Evolutionary conservation across 768 basidiomycete genomes (phyloP), one percentile per base, ranked within the genome.

Genomic region (Lentinula detonsa): DNA sequence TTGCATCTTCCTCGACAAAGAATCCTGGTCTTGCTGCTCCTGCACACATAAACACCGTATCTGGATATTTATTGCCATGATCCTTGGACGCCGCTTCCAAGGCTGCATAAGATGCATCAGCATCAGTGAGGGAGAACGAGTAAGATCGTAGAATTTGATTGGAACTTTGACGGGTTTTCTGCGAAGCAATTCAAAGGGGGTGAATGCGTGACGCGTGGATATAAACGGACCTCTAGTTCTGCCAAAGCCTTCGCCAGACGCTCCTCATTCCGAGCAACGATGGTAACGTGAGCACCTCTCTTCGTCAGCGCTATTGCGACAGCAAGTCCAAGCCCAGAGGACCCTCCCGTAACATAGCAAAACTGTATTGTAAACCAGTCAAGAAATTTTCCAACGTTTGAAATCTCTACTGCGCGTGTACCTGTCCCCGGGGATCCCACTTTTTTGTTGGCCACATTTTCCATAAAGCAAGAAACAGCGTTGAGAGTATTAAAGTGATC

Each of bases 341-440:
- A 89, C 2, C 91, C 93, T 3, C 94, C 94, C 0, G 93, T 93
- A 16, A 96, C 77, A 69, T 93, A 92, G 72, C 86, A 85, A 65
- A 94, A 91, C 94, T 95, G 43, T 33, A 23, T 5, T 46, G 64
- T 9, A 57, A 15, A 48, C 57, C 35, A 23, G 33, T 18, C 33
- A 34, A 16, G 33, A 50, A 23, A 50, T 50, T 28, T 13, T 5
- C 7, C 5, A 13, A 39, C 13, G 18, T 40, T 9, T 49, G 8
- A 16, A 43, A 28, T 50, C 33, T 15, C 9, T 33, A 45, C 23
- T 35, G 8, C n/a, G 68, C 69, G 35, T 28, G 28, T 60, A 75
- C 83, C 73, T 78, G 74, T 13, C 78, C 79, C 40, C 73, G 74
- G 11, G 81, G 81, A 63, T 84, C 76, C 81, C 82, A 84, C 71